Conservation (phyloP, 768 basidiomycete species). For the Suillus sp. region DNA sequence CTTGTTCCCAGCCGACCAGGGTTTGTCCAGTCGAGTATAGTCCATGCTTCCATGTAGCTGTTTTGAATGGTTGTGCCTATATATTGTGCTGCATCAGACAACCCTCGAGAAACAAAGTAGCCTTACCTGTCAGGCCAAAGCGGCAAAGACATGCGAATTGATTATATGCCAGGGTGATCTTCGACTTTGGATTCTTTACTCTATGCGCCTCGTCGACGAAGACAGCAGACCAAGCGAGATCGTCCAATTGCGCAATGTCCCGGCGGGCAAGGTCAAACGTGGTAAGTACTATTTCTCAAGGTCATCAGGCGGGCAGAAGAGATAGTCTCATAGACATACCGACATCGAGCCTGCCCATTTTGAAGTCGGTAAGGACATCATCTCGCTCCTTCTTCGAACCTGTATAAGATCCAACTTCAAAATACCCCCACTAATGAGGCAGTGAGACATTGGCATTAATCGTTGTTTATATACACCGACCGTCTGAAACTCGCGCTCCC, state of each 20-base stretch:
- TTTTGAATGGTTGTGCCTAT: constrained; percentile 73
- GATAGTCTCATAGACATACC: constrained; percentile 46
- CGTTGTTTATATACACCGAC: constrained; percentile 40
- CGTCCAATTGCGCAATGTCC: constrained; percentile 69
- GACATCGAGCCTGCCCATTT: constrained; percentile 81
- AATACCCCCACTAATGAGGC: constrained; percentile 82
- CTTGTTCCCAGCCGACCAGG: constrained; percentile 74
- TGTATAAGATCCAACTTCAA: constrained; percentile 78
- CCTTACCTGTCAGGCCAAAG: constrained; percentile 79
- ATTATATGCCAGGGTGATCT: constrained; percentile 69
- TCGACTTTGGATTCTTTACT: constrained; percentile 76
- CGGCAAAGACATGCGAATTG: constrained; percentile 66
- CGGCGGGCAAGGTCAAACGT: constrained; percentile 75
- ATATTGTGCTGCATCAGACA: constrained; percentile 14
- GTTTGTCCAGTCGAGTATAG: constrained; percentile 90
- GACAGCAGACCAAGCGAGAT: constrained; percentile 70
- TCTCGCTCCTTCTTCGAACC: constrained; percentile 54
- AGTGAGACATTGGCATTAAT: background rate
- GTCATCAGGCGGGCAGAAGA: background rate
- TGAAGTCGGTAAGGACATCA: constrained; percentile 68
- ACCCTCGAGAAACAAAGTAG: background rate
- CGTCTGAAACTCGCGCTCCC: constrained; percentile 86
- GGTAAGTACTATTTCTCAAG: constrained; percentile 62
- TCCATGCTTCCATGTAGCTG: constrained; percentile 88
- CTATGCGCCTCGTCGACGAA: constrained; percentile 91